phyloP scores from a whole-genome alignment of 2,329 filamentous ascomycete genomes.

The Herpotrichia juniperi region DNA sequence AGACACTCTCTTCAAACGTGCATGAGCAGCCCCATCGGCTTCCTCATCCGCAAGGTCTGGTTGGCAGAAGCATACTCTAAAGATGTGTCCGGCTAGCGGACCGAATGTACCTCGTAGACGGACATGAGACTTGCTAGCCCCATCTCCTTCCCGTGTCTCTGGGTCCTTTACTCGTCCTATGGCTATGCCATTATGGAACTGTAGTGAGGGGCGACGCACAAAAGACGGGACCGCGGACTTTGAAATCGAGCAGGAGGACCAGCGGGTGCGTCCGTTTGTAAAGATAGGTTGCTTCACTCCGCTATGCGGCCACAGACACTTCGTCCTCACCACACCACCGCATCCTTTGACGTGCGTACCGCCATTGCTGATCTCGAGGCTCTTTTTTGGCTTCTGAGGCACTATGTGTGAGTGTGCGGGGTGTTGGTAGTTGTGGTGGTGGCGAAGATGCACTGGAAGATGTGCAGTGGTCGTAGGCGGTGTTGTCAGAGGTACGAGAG shows the following conservation, averaged over 20 bases:
- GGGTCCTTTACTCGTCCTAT: neutral
- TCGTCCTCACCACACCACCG: slow-evolving; percentile 30
- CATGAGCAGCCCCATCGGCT: too few species aligned
- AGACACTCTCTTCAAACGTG: too few species aligned
- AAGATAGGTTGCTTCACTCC: neutral
- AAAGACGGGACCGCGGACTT: neutral
- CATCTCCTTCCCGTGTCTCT: neutral
- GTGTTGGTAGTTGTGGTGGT: slow-evolving; percentile 11
- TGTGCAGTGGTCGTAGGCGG: slow-evolving; percentile 21
- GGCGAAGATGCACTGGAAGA: slow-evolving; percentile 27
- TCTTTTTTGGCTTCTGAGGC: neutral
- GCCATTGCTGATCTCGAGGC: slow-evolving; percentile 5
- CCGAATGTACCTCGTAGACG: slow-evolving; percentile 2
- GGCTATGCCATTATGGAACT: neutral
- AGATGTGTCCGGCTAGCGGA: slow-evolving; percentile 21
- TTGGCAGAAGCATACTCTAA: slow-evolving; percentile 45
- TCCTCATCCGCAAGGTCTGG: slow-evolving; percentile 30
- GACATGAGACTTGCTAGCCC: neutral
- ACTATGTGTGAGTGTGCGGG: slow-evolving; percentile 19
- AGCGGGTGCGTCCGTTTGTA: neutral
- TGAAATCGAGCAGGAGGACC: neutral
- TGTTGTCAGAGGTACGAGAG: slow-evolving; percentile 28
- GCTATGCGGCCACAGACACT: slow-evolving; percentile 24
- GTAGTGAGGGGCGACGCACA: neutral
- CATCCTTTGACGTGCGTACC: slow-evolving; percentile 30